A percentile compares a stretch with the other conserved stretches of the same genome.
Conservation (phyloP, 2,329 filamentous ascomycete species). For the Trichophyton rubrum region DNA sequence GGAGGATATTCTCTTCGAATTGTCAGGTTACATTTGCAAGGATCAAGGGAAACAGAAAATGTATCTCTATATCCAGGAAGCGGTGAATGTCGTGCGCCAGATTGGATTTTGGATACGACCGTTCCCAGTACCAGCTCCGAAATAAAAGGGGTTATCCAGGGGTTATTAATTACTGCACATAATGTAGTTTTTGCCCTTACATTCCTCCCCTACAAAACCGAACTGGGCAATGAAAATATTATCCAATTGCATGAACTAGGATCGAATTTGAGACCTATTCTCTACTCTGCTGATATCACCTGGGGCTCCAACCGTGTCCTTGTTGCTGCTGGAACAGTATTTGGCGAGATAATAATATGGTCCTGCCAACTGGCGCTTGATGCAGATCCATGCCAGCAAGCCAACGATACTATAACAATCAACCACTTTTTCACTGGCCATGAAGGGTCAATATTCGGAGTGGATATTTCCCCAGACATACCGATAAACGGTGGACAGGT, state of each 20-base stretch:
- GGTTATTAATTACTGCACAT: slow-evolving; percentile 68
- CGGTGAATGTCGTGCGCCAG: slow-evolving; percentile 41
- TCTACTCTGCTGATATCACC: slow-evolving; percentile 69
- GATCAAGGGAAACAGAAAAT: slow-evolving; percentile 10
- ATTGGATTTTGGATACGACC: slow-evolving; percentile 65
- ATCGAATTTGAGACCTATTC: slow-evolving; percentile 56
- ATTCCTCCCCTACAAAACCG: slow-evolving; percentile 13
- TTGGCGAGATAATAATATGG: slow-evolving; percentile 90
- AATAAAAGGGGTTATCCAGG: slow-evolving; percentile 25
- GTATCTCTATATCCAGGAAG: slow-evolving; percentile 21
- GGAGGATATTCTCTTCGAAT: slow-evolving; percentile 48
- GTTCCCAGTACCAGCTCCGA: slow-evolving; percentile 32
- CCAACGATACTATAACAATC: slow-evolving; percentile 26
- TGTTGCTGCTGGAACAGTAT: slow-evolving; percentile 80
- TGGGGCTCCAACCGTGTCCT: slow-evolving; percentile 54
- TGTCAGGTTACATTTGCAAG: slow-evolving; percentile 21
- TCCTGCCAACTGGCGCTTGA: slow-evolving; percentile 41
- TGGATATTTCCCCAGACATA: slow-evolving; percentile 57
- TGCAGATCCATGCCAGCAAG: slow-evolving; percentile 7
- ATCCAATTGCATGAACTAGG: slow-evolving; percentile 31
- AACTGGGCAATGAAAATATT: slow-evolving; percentile 14
- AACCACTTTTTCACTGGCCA: slow-evolving; percentile 55
- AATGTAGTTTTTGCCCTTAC: slow-evolving; percentile 58
- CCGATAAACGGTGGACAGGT: slow-evolving; percentile 24
- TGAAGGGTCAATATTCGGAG: slow-evolving; percentile 87